Base-by-base conservation (phyloP, 805 yeast species). In the Zygoascus flipseniorum region DNA sequence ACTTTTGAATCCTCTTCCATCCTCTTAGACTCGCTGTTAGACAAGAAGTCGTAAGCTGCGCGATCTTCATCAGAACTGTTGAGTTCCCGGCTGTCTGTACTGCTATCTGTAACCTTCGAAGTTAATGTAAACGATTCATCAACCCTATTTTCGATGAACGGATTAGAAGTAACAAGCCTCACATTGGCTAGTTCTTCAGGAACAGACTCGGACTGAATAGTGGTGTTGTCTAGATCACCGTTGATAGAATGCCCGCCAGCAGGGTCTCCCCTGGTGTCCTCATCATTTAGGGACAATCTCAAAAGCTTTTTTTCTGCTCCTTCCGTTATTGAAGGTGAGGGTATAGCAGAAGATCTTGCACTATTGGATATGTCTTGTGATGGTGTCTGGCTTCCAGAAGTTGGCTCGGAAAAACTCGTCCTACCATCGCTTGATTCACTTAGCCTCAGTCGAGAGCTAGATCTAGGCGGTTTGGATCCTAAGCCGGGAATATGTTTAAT, bases 41-140 rank as follows among this genome's bases (percentile, higher is more conserved):
- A 51, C 23, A 57, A 42, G 13, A 55, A 45, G 42, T 57, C 58
- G 43, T 55, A 57, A 9, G 47, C 31, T 14, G 35, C 19, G 4
- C 45, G 47, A 41, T 48, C 48, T 23, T 54, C 52, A 16, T 55
- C 58, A 31, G 56, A 53, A 39, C 56, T 46, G 31, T 9, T n/a
- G 6, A 10, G 32, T 4, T 47, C 45, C 11, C 42, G 43, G 13
- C 18, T 37, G 19, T 18, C 50, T 11, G 26, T 14, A 10, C 26
- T 19, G 16, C 44, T 42, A 8, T 10, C 20, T 5, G 20, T 42
- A 13, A 8, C 26, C 44, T 18, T 11, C 4, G 16, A 10, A 11
- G 16, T 35, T 10, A 35, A 35, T 13, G 16, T 5, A 35, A n/a
- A 8, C 4, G 16, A 11, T 35, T 35, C 39, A 13, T 35, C 39